These are phyloP conservation scores for Linum trigynum DNA, from an alignment of 345 rosid species.

Conservation along the genomic window DNA sequence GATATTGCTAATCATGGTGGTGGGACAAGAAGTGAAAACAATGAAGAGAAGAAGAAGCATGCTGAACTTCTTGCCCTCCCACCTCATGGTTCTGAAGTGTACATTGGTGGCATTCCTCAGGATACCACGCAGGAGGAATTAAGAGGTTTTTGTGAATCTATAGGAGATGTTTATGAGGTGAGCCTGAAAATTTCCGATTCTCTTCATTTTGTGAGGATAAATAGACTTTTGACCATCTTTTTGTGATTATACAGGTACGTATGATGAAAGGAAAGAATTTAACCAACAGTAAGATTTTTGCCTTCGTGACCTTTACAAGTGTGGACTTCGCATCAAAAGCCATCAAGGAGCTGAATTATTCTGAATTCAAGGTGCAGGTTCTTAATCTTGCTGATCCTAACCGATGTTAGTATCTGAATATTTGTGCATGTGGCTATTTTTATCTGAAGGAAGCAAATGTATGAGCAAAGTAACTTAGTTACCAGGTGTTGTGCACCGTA, in stretches of 20 bases:
- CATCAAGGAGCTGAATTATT: conserved; percentile 58
- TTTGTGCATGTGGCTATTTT: not conserved
- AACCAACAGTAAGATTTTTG: conserved; percentile 68
- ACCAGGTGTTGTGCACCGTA: not conserved
- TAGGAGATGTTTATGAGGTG: conserved; percentile 89
- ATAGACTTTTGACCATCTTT: conserved; percentile 8
- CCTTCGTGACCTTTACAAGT: conserved; percentile 75
- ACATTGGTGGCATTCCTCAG: conserved; percentile 72
- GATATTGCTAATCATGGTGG: conserved; percentile 18
- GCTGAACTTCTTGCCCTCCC: conserved; percentile 77
- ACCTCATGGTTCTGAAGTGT: conserved; percentile 90
- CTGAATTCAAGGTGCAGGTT: conserved; percentile 57
- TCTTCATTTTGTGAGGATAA: conserved; percentile 5
- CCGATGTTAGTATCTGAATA: not conserved
- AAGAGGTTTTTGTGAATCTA: conserved; percentile 60
- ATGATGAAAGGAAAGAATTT: conserved; percentile 81
- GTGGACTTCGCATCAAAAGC: conserved; percentile 73
- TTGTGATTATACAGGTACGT: conserved; percentile 44
- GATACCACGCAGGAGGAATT: conserved; percentile 66
- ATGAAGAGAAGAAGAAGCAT: conserved; percentile 47
- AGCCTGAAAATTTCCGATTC: not conserved
- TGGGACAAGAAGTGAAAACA: conserved; percentile 34
- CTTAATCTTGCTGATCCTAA: conserved; percentile 5
- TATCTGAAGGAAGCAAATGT: not conserved
- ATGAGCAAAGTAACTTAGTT: not conserved